These are phyloP conservation scores for Epichloe sylvatica DNA, from an alignment of 2,329 filamentous ascomycete genomes.

Conservation along the genomic window DNA sequence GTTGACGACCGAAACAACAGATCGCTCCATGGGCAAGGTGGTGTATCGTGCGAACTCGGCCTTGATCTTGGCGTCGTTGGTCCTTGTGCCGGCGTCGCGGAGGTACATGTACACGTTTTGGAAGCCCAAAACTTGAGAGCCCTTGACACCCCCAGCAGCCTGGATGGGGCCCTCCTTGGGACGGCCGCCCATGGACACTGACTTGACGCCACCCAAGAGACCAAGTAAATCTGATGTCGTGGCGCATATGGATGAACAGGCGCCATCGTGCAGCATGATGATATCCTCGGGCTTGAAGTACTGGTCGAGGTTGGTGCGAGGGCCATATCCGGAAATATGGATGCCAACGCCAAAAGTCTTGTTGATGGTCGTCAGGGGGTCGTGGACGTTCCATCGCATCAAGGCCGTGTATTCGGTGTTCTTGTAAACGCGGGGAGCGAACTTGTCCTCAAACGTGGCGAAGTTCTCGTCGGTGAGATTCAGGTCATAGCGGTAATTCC, in stretches of 20 bases:
- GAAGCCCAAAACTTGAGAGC: constrained; percentile 26
- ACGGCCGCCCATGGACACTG: constrained; percentile 35
- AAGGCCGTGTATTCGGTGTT: constrained; percentile 40
- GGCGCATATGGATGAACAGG: constrained; percentile 45
- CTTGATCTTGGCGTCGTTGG: constrained; percentile 14
- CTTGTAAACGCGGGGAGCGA: constrained; percentile 25
- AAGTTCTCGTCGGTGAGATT: constrained; percentile 35
- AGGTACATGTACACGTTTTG: constrained; percentile 15
- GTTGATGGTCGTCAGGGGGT: constrained; percentile 27
- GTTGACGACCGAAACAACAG: constrained; percentile 22
- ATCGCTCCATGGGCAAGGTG: constrained; percentile 19
- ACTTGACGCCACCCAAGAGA: constrained; percentile 37
- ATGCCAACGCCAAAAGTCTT: constrained; percentile 11
- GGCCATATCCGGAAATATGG: constrained; percentile 33
- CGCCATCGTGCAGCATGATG: constrained; percentile 43
- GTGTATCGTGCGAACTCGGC: constrained; percentile 19
- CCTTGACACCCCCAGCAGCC: constrained; percentile 40
- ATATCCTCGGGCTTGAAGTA: constrained; percentile 46
- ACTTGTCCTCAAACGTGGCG: constrained; percentile 32
- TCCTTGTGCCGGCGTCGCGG: constrained; percentile 10
- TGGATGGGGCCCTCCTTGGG: constrained; percentile 35
- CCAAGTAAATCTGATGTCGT: constrained; percentile 42
- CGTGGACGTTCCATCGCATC: constrained; percentile 37
- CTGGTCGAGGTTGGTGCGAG: constrained; percentile 21
- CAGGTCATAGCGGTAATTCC: constrained; percentile 38